Conservation (phyloP, 345 rosid species). For the Dipteronia dyeriana region DNA sequence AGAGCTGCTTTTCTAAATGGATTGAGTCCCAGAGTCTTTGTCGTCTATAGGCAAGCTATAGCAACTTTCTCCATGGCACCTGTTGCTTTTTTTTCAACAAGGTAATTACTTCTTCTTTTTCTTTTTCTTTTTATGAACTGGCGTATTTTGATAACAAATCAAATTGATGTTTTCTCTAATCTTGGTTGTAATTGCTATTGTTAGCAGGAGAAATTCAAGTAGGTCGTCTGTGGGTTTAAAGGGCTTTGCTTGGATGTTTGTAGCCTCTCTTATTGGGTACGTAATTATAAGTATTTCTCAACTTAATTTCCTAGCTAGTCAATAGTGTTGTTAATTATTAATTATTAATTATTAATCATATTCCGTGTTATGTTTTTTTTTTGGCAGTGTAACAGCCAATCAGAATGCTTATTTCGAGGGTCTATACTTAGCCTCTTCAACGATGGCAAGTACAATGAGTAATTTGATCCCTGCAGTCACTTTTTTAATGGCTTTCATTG, state of each 20-base stretch:
- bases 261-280: conserved; percentile 43
- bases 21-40: conserved; percentile 34
- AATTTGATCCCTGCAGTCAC: conserved; percentile 48
- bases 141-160: too few relatives aligned
- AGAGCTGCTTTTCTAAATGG: conserved; percentile 37
- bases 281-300: background rate
- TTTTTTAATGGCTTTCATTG: conserved; percentile 34
- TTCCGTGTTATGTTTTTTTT: background rate
- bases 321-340: background rate
- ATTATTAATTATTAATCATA: too few relatives aligned
- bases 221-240: conserved; percentile 25
- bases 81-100: conserved; percentile 34
- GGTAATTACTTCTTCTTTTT: conserved; percentile 13
- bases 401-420: conserved; percentile 50
- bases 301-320: background rate
- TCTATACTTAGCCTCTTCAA: conserved; percentile 38
- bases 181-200: background rate
- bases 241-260: conserved; percentile 34
- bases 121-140: too few relatives aligned
- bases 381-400: conserved; percentile 31
- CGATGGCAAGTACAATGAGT: conserved; percentile 37
- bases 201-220: conserved; percentile 28
- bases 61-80: conserved; percentile 41
- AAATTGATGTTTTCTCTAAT: too few relatives aligned
- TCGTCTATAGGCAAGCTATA: conserved; percentile 35